Conservation (phyloP, 129 eudicot species). For the Glebionis coronaria region DNA sequence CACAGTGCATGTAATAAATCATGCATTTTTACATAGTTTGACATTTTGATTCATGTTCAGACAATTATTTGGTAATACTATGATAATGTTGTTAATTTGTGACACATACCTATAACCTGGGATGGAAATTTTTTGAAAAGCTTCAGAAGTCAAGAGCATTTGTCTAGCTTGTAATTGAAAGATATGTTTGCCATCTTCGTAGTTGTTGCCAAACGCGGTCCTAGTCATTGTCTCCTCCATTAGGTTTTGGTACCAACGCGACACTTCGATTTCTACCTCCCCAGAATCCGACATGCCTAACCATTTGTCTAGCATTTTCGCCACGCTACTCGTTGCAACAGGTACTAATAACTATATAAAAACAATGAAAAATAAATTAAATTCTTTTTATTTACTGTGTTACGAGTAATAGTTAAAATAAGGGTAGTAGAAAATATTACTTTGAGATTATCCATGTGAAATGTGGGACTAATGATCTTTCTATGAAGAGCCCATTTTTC, state of each 20-base stretch:
- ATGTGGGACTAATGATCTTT: constrained; percentile 81
- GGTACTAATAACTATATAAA: constrained; percentile 68
- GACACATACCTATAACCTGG: constrained; percentile 75
- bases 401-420: neutral
- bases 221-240: constrained; percentile 67
- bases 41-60: neutral
- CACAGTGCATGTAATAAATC: neutral
- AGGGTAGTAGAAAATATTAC: constrained; percentile 28
- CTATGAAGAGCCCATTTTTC: constrained; percentile 96
- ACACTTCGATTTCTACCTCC: constrained; percentile 71
- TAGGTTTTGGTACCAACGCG: constrained; percentile 63
- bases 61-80: neutral
- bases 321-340: constrained; percentile 41
- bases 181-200: constrained; percentile 79
- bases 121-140: constrained; percentile 63
- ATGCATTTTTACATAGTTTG: constrained; percentile 1
- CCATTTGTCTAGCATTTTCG: constrained; percentile 71
- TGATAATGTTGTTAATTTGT: neutral
- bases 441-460: constrained; percentile 92
- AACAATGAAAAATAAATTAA: neutral
- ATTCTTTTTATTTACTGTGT: neutral
- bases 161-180: constrained; percentile 75
- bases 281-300: constrained; percentile 41
- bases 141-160: constrained; percentile 67
- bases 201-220: constrained; percentile 62